Conservation (phyloP, 2,329 filamentous ascomycete genomes). For the Stachybotrys elegans region DNA sequence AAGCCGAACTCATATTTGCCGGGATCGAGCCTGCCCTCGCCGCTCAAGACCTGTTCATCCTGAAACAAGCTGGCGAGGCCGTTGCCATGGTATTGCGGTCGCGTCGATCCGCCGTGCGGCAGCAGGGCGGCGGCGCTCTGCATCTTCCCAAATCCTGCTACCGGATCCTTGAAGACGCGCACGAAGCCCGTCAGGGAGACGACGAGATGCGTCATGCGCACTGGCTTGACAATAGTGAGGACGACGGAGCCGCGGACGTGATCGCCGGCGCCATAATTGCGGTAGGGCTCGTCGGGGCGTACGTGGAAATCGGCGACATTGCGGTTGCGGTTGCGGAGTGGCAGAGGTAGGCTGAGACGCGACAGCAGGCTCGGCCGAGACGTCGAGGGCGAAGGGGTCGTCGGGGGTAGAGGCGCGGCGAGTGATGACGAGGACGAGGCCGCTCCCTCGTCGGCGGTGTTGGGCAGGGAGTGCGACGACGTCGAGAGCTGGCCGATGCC, state of each 20-base stretch:
- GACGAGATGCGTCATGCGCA: constrained; percentile 75
- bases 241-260: constrained; percentile 68
- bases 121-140: constrained; percentile 32
- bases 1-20: constrained; percentile 78
- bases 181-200: constrained; percentile 75
- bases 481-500: constrained; percentile 14
- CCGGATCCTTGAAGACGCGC: constrained; percentile 69
- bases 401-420: constrained; percentile 13
- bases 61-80: constrained; percentile 78
- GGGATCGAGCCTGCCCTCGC: constrained; percentile 68
- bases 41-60: constrained; percentile 75
- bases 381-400: constrained; percentile 15
- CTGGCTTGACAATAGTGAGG: constrained; percentile 66
- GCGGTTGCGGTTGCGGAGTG: constrained; percentile 49
- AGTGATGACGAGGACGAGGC: constrained; percentile 28
- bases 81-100: constrained; percentile 63
- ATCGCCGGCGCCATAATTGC: constrained; percentile 72
- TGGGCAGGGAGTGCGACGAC: constrained; percentile 15
- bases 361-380: constrained; percentile 40
- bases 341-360: constrained; percentile 45
- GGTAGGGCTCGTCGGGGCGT: constrained; percentile 70
- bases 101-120: constrained; percentile 29
- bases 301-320: constrained; percentile 76
- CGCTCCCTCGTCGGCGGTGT: constrained; percentile 24
- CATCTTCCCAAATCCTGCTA: constrained; percentile 48